These are phyloP conservation scores for Vickermania ingenoplastis DNA, from an alignment of 208 protist species.

Conservation along the genomic window DNA sequence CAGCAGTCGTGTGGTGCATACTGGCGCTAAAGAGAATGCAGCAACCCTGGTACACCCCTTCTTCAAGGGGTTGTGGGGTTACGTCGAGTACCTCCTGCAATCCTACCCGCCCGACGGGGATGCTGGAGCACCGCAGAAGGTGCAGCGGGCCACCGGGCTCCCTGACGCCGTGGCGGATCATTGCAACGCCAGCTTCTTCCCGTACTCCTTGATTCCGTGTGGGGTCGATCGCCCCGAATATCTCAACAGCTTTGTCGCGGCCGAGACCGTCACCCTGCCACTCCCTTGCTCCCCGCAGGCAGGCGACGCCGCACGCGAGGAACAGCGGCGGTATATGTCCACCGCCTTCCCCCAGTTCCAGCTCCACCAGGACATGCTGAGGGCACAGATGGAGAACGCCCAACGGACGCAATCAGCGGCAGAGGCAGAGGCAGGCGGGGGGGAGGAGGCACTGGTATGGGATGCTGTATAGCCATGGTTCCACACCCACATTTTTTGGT, in stretches of 20 bases:
- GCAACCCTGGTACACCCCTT: constrained; percentile 57
- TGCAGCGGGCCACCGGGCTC: no score
- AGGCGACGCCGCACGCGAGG: no score
- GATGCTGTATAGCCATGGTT: background rate
- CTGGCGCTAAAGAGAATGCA: constrained; percentile 15
- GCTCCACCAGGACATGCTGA: background rate
- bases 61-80: constrained; percentile 53
- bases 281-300: background rate
- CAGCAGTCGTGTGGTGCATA: constrained; percentile 52
- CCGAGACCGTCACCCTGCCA: background rate
- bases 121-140: no score
- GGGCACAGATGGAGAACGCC: no score
- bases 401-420: no score
- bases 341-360: background rate
- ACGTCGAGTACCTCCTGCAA: constrained; percentile 18
- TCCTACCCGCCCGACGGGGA: background rate
- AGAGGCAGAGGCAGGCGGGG: background rate
- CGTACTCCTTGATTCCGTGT: background rate
- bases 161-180: background rate
- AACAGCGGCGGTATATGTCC: no score
- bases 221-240: background rate
- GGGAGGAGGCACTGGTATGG: background rate
- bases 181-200: background rate
- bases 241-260: background rate
- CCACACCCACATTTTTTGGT: background rate